Evolutionary conservation across 257 asterid genomes (phyloP).

Genomic region (Solanum gandarillasii): DNA sequence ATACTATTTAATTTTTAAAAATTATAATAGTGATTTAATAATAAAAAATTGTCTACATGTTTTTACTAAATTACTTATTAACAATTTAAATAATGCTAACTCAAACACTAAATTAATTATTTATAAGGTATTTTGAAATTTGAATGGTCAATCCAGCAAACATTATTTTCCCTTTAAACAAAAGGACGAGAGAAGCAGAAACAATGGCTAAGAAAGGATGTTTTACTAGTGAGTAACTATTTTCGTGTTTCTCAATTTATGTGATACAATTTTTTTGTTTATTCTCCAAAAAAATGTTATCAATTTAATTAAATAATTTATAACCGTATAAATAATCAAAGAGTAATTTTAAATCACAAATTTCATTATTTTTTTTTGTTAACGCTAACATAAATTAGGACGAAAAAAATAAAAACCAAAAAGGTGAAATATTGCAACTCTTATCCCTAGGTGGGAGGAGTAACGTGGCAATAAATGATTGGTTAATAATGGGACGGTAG

Average conservation of each 20-base stretch:
- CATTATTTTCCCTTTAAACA: neutral
- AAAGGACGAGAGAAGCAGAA: neutral
- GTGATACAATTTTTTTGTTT: too few relatives aligned
- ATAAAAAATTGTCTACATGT: neutral
- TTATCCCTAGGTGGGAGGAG: neutral
- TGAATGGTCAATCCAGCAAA: neutral
- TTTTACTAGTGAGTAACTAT: too few relatives aligned
- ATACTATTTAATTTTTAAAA: too few relatives aligned
- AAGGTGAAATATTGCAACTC: neutral
- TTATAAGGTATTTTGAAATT: too few relatives aligned
- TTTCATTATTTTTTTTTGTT: neutral
- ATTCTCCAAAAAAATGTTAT: neutral
- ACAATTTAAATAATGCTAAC: too few relatives aligned
- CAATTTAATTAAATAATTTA: too few relatives aligned
- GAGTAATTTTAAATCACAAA: neutral
- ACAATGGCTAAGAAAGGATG: too few relatives aligned
- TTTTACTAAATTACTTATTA: too few relatives aligned
- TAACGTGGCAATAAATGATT: neutral
- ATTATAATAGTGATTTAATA: too few relatives aligned
- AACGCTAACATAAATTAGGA: neutral
- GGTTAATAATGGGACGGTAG: constrained; percentile 6
- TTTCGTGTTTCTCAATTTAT: too few relatives aligned
- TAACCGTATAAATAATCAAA: neutral
- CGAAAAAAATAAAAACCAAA: neutral
- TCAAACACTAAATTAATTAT: too few relatives aligned